These are phyloP conservation scores for Steccherinum ochraceum DNA, from an alignment of 768 basidiomycete species.

Conservation along the genomic window DNA sequence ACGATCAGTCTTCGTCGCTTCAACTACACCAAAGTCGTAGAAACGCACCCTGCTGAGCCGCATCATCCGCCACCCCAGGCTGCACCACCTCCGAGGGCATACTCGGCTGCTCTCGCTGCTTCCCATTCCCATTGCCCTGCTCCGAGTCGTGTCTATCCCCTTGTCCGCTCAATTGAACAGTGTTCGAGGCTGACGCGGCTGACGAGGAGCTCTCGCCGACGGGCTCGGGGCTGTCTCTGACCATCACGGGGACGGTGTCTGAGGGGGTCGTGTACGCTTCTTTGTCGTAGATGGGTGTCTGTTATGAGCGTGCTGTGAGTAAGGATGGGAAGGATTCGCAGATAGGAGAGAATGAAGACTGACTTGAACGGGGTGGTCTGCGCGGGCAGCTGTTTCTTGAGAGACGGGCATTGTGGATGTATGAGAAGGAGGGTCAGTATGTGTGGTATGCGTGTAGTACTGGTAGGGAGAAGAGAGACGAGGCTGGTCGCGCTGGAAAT, in stretches of 20 bases:
- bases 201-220: background rate
- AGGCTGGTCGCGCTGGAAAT: too few species aligned
- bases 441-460: too few species aligned
- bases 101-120: background rate
- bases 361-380: background rate
- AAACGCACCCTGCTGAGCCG: slow-evolving; percentile 9
- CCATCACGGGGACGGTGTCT: background rate
- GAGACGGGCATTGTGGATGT: background rate
- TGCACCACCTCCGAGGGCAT: slow-evolving; percentile 6
- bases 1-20: background rate
- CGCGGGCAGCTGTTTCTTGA: background rate
- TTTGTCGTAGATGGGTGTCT: background rate
- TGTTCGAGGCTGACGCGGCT: background rate
- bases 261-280: background rate
- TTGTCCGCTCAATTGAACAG: too few species aligned
- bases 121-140: too few species aligned
- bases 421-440: too few species aligned
- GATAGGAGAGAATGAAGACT: too few species aligned
- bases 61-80: slow-evolving; percentile 6
- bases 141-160: too few species aligned
- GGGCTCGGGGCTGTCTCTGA: background rate
- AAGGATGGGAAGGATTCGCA: too few species aligned
- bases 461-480: too few species aligned
- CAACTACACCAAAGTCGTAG: background rate
- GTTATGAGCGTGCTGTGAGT: background rate